A percentile compares a stretch with the other conserved stretches of the same genome.
phyloP scores from a whole-genome alignment of 2,329 filamentous ascomycete species.

The Cordyceps tenuipes region DNA sequence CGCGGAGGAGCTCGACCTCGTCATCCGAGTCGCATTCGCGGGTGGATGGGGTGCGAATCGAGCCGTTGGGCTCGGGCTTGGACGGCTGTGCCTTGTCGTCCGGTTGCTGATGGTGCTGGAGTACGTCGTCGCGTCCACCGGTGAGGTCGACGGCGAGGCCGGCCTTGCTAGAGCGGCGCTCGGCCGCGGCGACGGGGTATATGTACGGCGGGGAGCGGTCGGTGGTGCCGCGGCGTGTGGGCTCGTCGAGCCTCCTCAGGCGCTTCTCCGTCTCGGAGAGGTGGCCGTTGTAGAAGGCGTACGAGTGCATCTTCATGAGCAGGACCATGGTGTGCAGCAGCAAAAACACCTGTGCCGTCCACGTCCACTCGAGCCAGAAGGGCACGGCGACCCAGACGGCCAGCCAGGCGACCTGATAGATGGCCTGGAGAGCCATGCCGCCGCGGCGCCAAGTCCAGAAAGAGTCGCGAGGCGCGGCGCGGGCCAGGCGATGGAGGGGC shows the following conservation, averaged over 20 bases:
- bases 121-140: constrained; percentile 3
- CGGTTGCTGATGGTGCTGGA: not conserved
- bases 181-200: constrained; percentile 58
- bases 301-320: constrained; percentile 99
- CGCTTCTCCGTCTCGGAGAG: constrained; percentile 79
- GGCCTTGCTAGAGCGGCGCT: constrained; percentile 30
- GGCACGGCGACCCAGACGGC: constrained; percentile 75
- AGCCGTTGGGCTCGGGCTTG: constrained; percentile 14
- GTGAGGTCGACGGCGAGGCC: constrained; percentile 20
- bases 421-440: constrained; percentile 75
- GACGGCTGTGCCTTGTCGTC: constrained; percentile 4
- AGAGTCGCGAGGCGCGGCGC: constrained; percentile 40
- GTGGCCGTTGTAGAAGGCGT: constrained; percentile 96
- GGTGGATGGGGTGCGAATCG: not conserved
- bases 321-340: constrained; percentile 83
- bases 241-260: constrained; percentile 69
- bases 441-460: constrained; percentile 63
- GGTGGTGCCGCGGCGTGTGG: constrained; percentile 45
- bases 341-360: constrained; percentile 95
- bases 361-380: constrained; percentile 82
- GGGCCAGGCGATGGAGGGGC: constrained; percentile 62
- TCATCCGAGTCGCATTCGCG: constrained; percentile 28
- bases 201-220: constrained; percentile 64
- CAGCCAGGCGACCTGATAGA: constrained; percentile 75
- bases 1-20: constrained; percentile 62